phyloP scores from a whole-genome alignment of 208 protist genomes.

The Leishmania lainsoni region DNA sequence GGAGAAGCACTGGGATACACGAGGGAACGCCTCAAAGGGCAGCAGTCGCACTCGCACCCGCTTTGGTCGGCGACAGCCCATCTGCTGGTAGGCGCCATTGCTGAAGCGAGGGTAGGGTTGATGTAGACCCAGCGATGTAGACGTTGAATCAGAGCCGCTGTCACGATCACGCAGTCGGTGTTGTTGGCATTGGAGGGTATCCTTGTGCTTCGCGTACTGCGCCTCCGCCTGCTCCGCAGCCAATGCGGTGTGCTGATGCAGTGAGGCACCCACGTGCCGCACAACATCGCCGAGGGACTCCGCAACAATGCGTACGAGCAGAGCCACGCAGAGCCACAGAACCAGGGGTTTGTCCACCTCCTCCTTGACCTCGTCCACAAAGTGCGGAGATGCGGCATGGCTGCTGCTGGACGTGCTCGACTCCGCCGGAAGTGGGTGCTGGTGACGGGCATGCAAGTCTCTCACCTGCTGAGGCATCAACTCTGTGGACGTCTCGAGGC shows the following conservation, averaged over 20 bases:
- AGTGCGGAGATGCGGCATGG: conserved; percentile 7
- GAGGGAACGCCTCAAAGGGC: conserved; percentile 79
- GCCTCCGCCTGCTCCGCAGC: conserved; percentile 47
- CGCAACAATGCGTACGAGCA: conserved; percentile 72
- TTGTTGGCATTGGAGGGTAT: neutral
- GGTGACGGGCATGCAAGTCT: neutral
- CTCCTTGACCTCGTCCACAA: conserved; percentile 22
- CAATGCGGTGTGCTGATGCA: conserved; percentile 67
- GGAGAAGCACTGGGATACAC: conserved; percentile 54
- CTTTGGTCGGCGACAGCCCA: conserved; percentile 48
- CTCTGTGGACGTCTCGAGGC: neutral
- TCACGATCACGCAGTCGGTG: neutral
- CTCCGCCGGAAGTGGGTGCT: conserved; percentile 6
- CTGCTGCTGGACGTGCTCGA: neutral
- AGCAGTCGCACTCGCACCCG: conserved; percentile 74
- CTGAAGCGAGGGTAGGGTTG: conserved; percentile 34
- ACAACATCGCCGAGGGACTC: conserved; percentile 82
- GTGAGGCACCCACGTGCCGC: conserved; percentile 57
- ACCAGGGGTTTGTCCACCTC: conserved; percentile 54
- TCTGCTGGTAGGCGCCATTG: conserved; percentile 51
- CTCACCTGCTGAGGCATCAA: neutral
- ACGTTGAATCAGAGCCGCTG: neutral
- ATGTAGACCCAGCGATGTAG: neutral
- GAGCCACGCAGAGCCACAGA: conserved; percentile 68
- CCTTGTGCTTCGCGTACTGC: neutral